Evolutionary conservation across 257 asterid genomes (phyloP).

Genomic region (Solanum paucissectum): DNA sequence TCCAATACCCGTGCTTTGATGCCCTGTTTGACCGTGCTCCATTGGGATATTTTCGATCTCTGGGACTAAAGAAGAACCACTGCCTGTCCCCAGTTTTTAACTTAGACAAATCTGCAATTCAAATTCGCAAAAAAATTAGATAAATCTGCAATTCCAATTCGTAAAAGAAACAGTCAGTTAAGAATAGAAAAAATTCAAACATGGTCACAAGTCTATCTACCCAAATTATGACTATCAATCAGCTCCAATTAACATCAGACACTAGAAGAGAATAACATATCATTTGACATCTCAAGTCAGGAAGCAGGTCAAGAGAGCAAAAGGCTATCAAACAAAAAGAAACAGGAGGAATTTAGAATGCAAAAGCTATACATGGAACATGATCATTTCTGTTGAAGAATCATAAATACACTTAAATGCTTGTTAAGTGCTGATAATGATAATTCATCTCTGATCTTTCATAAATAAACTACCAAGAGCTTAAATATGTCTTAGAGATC

Average conservation of each 20-base stretch:
- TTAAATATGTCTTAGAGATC: neutral
- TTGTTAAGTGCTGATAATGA: neutral
- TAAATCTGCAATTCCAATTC: constrained; percentile 37
- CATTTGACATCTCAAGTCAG: neutral
- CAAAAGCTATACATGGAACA: neutral
- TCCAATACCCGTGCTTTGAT: constrained; percentile 83
- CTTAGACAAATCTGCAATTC: constrained; percentile 62
- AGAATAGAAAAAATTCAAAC: neutral
- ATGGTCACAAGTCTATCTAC: neutral
- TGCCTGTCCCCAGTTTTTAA: constrained; percentile 81
- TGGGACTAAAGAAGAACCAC: constrained; percentile 91
- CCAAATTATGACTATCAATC: neutral
- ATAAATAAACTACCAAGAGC: neutral
- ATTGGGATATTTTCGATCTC: constrained; percentile 84
- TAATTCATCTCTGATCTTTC: neutral
- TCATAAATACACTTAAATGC: neutral
- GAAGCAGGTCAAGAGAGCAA: neutral
- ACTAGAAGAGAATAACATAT: neutral
- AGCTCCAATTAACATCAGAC: neutral
- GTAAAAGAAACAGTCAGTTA: neutral
- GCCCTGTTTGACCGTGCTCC: constrained; percentile 82
- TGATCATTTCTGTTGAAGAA: neutral
- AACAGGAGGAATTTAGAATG: neutral
- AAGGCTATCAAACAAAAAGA: neutral
- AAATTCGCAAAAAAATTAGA: constrained; percentile 22